Percentiles rank a stretch among this genome's conserved stretches.
Conservation (phyloP, 2,329 filamentous ascomycete species). For the Ustilaginoidea virens region DNA sequence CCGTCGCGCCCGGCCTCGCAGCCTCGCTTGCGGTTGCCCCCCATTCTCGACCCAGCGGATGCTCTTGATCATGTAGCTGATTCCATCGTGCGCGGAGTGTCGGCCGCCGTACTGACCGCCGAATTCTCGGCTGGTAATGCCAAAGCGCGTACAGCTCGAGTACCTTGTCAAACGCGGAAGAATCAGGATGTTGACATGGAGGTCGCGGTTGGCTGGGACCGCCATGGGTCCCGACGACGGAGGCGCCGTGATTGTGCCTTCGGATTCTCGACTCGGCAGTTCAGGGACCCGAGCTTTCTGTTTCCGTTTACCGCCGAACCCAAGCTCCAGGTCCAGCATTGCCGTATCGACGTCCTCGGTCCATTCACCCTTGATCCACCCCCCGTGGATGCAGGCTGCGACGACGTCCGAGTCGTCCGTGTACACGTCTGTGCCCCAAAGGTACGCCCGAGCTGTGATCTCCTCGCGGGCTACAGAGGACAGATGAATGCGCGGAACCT, state of each 20-base stretch:
- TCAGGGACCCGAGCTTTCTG: constrained; percentile 14
- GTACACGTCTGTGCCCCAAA: constrained; percentile 93
- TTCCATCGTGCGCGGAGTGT: constrained; percentile 55
- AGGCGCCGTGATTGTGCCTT: constrained; percentile 34
- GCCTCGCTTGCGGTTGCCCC: constrained; percentile 39
- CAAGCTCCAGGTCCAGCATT: constrained; percentile 42
- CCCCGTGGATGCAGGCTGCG: constrained; percentile 82
- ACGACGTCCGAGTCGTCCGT: constrained; percentile 92
- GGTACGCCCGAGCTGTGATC: constrained; percentile 61
- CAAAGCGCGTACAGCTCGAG: constrained; percentile 57
- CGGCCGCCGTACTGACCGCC: constrained; percentile 32
- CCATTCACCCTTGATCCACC: constrained; percentile 87
- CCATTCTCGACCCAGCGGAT: constrained; percentile 77
- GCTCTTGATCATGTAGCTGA: constrained; percentile 73
- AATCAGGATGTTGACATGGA: constrained; percentile 77
- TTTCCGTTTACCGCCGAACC: constrained; percentile 16
- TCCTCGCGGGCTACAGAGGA: constrained; percentile 57
- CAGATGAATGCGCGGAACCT: constrained; percentile 69
- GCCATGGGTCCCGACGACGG: constrained; percentile 45
- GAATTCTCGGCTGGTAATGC: constrained; percentile 71
- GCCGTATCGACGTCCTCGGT: constrained; percentile 57
- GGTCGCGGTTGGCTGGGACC: constrained; percentile 54
- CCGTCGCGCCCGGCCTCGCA: constrained; percentile 38
- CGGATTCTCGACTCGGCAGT: constrained; percentile 19
- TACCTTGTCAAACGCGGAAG: constrained; percentile 70